Evolutionary conservation across 116 monocot genomes (phyloP).

Genomic region (Iris pallida): DNA sequence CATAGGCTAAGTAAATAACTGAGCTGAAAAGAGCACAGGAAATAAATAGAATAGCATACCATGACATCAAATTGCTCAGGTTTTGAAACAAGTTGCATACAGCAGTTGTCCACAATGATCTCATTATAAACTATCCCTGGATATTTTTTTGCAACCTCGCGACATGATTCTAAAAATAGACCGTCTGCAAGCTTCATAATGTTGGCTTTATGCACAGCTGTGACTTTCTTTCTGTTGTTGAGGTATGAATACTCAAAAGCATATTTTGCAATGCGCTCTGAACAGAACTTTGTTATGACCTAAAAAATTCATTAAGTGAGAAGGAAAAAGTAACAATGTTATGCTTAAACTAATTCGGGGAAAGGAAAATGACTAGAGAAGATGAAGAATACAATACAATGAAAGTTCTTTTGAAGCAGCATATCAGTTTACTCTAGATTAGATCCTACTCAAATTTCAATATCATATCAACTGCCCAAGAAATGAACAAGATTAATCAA

Average conservation of each 20-base stretch:
- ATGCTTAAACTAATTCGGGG: not conserved
- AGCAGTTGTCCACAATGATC: slow-evolving; percentile 89
- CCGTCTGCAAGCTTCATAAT: slow-evolving; percentile 98
- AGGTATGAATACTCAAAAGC: slow-evolving; percentile 96
- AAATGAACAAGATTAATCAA: no score
- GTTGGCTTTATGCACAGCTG: slow-evolving; percentile 93
- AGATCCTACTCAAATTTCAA: no score
- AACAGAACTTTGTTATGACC: slow-evolving; percentile 98
- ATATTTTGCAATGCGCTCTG: slow-evolving; percentile 91
- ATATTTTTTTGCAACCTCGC: slow-evolving; percentile 73
- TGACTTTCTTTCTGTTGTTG: slow-evolving; percentile 91
- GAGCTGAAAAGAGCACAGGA: not conserved
- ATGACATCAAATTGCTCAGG: slow-evolving; percentile 93
- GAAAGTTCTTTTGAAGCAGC: no score
- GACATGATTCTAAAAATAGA: slow-evolving; percentile 88
- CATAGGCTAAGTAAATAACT: not conserved
- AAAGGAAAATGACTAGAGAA: not conserved
- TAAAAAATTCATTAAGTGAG: slow-evolving; percentile 33
- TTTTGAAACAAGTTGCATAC: slow-evolving; percentile 91
- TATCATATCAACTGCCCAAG: no score
- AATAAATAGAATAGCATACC: slow-evolving; percentile 31
- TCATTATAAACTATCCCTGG: slow-evolving; percentile 80
- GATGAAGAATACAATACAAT: not conserved
- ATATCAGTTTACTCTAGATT: no score
- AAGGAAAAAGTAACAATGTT: not conserved